Conservation (phyloP, 2,329 filamentous ascomycete genomes). For the Podosphaera xanthii region DNA sequence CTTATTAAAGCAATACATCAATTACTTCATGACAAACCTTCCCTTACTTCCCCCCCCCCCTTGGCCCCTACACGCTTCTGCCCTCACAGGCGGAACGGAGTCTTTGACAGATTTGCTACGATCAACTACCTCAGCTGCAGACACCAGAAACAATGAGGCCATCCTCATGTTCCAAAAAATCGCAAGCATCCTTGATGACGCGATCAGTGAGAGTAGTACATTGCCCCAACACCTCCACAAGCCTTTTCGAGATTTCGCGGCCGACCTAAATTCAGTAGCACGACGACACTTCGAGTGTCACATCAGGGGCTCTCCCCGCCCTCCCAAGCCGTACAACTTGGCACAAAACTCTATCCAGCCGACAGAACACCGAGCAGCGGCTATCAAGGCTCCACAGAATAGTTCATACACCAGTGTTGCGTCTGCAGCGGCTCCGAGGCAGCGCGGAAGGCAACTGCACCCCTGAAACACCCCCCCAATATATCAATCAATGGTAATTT, state of each 20-base stretch:
- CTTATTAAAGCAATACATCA: too few species aligned
- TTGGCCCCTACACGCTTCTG: too few species aligned
- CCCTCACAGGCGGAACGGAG: too few species aligned
- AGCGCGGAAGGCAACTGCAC: too few species aligned
- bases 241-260: not conserved
- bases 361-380: not conserved
- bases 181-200: not conserved
- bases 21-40: too few species aligned
- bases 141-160: too few species aligned
- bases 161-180: not conserved
- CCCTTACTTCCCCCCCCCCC: too few species aligned
- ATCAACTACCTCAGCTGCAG: not conserved
- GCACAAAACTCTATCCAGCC: not conserved
- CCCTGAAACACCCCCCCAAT: too few species aligned
- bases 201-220: not conserved
- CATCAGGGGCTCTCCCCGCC: not conserved
- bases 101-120: not conserved
- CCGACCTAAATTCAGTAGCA: not conserved
- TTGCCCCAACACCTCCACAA: not conserved
- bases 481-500: too few species aligned
- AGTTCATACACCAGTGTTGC: too few species aligned
- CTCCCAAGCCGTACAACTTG: not conserved
- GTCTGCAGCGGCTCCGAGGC: too few species aligned
- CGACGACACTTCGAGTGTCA: not conserved
- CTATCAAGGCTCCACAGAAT: not conserved